Base-by-base conservation (phyloP, 306 rosid species). In the Ochetophila trinervis region DNA sequence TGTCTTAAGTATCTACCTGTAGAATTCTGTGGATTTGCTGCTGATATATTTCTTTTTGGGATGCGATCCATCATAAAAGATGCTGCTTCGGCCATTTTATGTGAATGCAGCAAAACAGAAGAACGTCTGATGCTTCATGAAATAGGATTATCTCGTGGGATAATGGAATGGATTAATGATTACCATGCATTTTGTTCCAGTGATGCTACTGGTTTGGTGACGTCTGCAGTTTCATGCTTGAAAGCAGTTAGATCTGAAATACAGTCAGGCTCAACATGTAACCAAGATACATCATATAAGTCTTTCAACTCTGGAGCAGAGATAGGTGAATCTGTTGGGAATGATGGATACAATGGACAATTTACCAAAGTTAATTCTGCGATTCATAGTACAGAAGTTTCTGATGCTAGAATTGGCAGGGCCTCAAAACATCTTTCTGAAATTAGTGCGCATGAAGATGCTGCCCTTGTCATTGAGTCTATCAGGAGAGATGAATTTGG, bases 401-500 rank as follows among this genome's bases (percentile, higher is more conserved):
- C 66, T 70, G 65, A 65, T 27, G 73, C 67, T 63, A 72, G 69
- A 68, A 67, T 51, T 63, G 70, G 68, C 57, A 35, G 50, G 74
- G 68, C 36, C 74, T 36, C 49, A 22, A 69, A 69, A 44, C 54
- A 30, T 59, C 65, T 69, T 47, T 57, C 76, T 60, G 76, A 68
- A 72, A 53, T 36, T 64, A 67, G 35, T 75, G 84, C 76, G 68
- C 55, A 73, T 64, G 73, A 72, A 77, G 88, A 83, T 76, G 95
- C 96, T 27, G 60, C 80, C 71, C 66, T 79, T 71, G 78, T 89
- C 66, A 78, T 92, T 65, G 85, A 89, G 71, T 87, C 95, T 67
- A 89, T 92, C 70, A 84, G 98, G 83, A 79, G 70, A 54, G 96
- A 92, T 75, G 98, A 92, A 75, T 92, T 92, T 81, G 96, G 98